Evolutionary conservation across 495 filamentous ascomycete genomes (phyloP).

Genomic region (Parathielavia appendiculata): DNA sequence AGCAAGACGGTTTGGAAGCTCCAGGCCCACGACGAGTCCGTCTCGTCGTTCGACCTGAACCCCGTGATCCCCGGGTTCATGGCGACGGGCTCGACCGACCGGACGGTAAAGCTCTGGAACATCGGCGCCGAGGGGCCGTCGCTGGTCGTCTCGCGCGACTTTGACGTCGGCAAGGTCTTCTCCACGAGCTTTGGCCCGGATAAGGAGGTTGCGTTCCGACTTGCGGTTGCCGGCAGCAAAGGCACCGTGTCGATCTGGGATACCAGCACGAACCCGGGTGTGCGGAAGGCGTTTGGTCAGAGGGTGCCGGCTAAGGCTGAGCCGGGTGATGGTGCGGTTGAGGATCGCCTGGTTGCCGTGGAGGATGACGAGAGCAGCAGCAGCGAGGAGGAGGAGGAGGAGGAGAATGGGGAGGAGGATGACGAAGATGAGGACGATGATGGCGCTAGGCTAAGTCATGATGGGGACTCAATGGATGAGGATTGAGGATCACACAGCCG

Average conservation of each 20-base stretch:
- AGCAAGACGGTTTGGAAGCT: slow-evolving; percentile 88
- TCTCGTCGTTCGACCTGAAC: slow-evolving; percentile 96
- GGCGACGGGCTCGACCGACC: slow-evolving; percentile 86
- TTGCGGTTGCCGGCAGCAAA: slow-evolving; percentile 93
- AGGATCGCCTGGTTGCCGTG: slow-evolving; percentile 73
- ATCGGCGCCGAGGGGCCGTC: slow-evolving; percentile 69
- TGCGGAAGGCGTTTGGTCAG: slow-evolving; percentile 79
- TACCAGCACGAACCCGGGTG: slow-evolving; percentile 85
- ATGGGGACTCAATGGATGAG: slow-evolving; percentile 89
- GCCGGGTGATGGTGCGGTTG: slow-evolving; percentile 50
- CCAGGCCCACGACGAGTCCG: slow-evolving; percentile 87
- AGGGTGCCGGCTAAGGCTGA: slow-evolving; percentile 48
- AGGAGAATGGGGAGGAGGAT: slow-evolving; percentile 50
- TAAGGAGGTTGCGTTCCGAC: slow-evolving; percentile 77
- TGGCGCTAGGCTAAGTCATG: slow-evolving; percentile 49
- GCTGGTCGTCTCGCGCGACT: slow-evolving; percentile 85
- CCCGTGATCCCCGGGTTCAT: slow-evolving; percentile 83
- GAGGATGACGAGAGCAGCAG: slow-evolving; percentile 59
- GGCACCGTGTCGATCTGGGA: slow-evolving; percentile 94
- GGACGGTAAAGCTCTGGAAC: slow-evolving; percentile 96
- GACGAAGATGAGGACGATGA: slow-evolving; percentile 54
- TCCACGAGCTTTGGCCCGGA: slow-evolving; percentile 86
- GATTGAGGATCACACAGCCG: slow-evolving; percentile 42
- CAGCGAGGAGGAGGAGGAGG: slow-evolving; percentile 50
- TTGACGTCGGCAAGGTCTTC: slow-evolving; percentile 93